Evolutionary conservation across 495 filamentous ascomycete genomes (phyloP), one percentile per base, ranked within the genome.

Genomic region (Penicillium malachiteum): DNA sequence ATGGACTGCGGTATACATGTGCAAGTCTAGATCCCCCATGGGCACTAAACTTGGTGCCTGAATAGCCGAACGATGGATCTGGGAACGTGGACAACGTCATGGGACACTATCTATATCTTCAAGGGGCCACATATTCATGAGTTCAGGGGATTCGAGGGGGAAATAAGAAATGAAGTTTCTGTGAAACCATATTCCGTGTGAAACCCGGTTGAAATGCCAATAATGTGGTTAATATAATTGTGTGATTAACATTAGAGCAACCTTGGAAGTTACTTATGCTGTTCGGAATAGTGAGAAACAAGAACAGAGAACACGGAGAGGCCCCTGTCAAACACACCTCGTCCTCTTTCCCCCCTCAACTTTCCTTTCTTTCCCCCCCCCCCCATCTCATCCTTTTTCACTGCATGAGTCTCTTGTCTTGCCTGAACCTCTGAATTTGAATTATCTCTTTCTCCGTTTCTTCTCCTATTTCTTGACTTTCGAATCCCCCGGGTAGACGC

Each of bases 61-160:
- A 32, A 46, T 13, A 37, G 21, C 21, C 21, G 21, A 9, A 37
- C 34, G 8, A 37, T 12, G 43, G 30, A 44, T 18, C 32, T 30
- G 34, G 54, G 17, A 45, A 57, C 55, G 37, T 53, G 49, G 55
- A 52, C 48, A 52, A 48, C 42, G 46, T 43, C 40, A 34, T 42
- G 39, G 46, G 40, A 38, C 33, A 42, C 31, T 16, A 30, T 33
- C 11, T 45, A 34, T 39, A 48, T 31, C 26, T 37, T 10, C 26
- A 55, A 41, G 18, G 18, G 33, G 48, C 37, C 41, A 38, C 1
- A 26, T 26, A 26, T 26, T 26, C 21, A 26, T 26, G 21, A 26
- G 21, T 26, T 26, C 21, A 26, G 21, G 21, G 21, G 21, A 26
- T 26, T 26, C 21, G 21, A 26, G 21, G 21, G 21, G 21, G 21